These are phyloP conservation scores for Hymenoscyphus fraxineus DNA, from an alignment of 2,329 filamentous ascomycete species.

Conservation along the genomic window DNA sequence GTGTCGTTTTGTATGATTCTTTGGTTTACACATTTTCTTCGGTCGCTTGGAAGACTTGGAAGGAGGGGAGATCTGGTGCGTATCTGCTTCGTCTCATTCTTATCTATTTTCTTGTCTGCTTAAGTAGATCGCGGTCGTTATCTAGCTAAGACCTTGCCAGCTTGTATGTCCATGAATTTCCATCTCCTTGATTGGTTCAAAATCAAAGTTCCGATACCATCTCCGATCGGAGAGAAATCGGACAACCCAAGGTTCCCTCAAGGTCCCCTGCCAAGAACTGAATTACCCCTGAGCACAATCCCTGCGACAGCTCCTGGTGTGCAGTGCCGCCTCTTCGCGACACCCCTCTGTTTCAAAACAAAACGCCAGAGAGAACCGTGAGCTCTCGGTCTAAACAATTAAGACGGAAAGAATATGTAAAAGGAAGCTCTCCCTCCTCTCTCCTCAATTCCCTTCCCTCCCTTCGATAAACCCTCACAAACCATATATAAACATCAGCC, in stretches of 20 bases:
- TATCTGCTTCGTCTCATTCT: too few relatives aligned
- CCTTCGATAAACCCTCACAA: not conserved
- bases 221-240: not conserved
- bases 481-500: not conserved
- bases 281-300: slow-evolving; percentile 4
- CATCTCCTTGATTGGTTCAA: too few relatives aligned
- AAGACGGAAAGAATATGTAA: not conserved
- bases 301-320: not conserved
- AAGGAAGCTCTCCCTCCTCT: not conserved
- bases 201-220: not conserved
- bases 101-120: too few relatives aligned
- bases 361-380: slow-evolving; percentile 6
- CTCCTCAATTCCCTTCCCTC: not conserved
- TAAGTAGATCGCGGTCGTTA: too few relatives aligned
- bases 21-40: too few relatives aligned
- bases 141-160: too few relatives aligned
- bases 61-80: too few relatives aligned
- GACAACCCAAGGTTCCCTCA: not conserved
- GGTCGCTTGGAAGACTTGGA: too few relatives aligned
- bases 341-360: slow-evolving; percentile 14
- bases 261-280: not conserved
- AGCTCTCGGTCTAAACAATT: slow-evolving; percentile 3
- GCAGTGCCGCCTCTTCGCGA: slow-evolving; percentile 8
- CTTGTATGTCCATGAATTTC: too few relatives aligned
- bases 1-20: too few relatives aligned